phyloP scores from a whole-genome alignment of 768 basidiomycete species.

The Sistotremastrum suecicum region DNA sequence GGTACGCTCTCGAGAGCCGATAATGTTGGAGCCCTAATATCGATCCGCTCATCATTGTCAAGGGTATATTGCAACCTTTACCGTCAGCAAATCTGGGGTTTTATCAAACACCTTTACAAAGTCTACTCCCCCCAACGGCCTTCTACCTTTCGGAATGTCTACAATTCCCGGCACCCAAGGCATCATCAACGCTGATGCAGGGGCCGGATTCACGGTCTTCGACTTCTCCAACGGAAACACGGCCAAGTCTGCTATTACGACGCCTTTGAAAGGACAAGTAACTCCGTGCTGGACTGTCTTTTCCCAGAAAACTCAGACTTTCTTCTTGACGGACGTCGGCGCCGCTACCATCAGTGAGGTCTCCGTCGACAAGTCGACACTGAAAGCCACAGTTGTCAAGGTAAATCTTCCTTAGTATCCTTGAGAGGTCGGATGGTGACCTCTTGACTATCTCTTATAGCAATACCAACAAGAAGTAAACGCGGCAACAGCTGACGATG shows the following conservation, averaged over 20 bases:
- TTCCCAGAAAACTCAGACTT: constrained; percentile 18
- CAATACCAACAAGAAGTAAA: constrained; percentile 12
- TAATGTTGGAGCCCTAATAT: background rate
- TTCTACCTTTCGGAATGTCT: constrained; percentile 34
- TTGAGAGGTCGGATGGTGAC: background rate
- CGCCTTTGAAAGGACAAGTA: constrained; percentile 13
- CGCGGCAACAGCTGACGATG: constrained; percentile 11
- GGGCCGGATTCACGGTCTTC: constrained; percentile 16
- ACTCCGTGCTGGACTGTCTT: constrained; percentile 18
- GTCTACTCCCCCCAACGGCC: constrained; percentile 22
- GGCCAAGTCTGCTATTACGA: constrained; percentile 5
- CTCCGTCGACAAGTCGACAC: constrained; percentile 25
- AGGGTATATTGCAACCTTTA: too few relatives aligned
- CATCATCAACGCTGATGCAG: constrained; percentile 16
- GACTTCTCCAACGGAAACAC: constrained; percentile 12
- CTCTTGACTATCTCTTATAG: background rate
- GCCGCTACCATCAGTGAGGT: constrained; percentile 26
- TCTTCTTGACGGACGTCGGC: constrained; percentile 17
- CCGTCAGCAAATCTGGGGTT: constrained; percentile 14
- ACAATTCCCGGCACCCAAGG: constrained; percentile 17
- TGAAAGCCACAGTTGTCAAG: constrained; percentile 31
- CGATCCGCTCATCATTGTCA: too few relatives aligned
- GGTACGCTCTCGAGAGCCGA: background rate
- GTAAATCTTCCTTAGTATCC: constrained; percentile 8
- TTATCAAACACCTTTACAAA: constrained; percentile 27